phyloP scores from a whole-genome alignment of 2,329 filamentous ascomycete genomes.

The Penicillium concentricum region DNA sequence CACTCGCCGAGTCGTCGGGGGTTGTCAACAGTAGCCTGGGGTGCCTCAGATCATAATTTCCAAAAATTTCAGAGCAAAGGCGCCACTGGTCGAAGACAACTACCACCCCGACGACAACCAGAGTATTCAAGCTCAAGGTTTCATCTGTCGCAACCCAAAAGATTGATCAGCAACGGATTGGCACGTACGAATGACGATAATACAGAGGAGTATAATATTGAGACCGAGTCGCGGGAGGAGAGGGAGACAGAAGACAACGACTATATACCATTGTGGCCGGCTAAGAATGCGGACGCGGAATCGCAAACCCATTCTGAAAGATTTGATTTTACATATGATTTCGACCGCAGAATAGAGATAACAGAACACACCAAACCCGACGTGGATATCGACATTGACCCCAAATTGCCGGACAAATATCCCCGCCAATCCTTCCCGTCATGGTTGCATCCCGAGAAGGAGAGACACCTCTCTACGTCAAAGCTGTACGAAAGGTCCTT shows the following conservation, averaged over 20 bases:
- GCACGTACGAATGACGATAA: conserved; percentile 24
- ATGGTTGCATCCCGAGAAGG: conserved; percentile 16
- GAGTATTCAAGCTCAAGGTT: conserved; percentile 20
- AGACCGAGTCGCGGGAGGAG: conserved; percentile 1
- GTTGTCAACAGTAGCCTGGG: conserved; percentile 26
- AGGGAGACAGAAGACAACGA: conserved; percentile 5
- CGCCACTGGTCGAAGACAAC: conserved; percentile 14
- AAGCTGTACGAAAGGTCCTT: conserved; percentile 26
- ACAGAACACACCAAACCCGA: neutral
- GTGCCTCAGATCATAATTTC: conserved; percentile 17
- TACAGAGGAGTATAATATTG: conserved; percentile 13
- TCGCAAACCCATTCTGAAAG: conserved; percentile 5
- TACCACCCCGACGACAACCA: conserved; percentile 19
- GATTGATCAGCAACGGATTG: conserved; percentile 29
- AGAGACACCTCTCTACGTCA: conserved; percentile 21
- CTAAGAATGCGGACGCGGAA: conserved; percentile 7
- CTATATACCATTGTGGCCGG: conserved; percentile 8
- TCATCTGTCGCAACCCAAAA: conserved; percentile 23
- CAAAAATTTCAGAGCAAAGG: conserved; percentile 19
- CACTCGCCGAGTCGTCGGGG: conserved; percentile 43
- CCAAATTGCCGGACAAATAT: neutral
- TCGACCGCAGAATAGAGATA: conserved; percentile 4
- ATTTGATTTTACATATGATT: conserved; percentile 8
- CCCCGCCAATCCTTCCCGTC: conserved; percentile 11
- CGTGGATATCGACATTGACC: neutral